Conservation (phyloP, 2,329 filamentous ascomycete genomes). For the Lecanicillium sp. region DNA sequence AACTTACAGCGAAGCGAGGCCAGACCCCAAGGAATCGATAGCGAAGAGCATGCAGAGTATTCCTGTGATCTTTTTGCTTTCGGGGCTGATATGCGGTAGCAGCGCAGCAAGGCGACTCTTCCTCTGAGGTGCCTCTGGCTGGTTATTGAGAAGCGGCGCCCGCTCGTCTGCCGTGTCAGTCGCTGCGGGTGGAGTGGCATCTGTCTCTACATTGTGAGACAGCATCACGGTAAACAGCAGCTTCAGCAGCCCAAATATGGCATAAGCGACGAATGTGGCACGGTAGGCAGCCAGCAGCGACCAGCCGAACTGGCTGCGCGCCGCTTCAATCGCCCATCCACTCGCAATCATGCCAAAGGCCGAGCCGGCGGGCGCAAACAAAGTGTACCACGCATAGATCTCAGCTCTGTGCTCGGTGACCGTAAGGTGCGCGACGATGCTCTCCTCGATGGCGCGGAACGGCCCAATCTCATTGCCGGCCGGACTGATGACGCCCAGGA, state of each 20-base stretch:
- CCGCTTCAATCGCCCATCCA: constrained; percentile 52
- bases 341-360: constrained; percentile 53
- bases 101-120: constrained; percentile 22
- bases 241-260: constrained; percentile 51
- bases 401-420: constrained; percentile 40
- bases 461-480: constrained; percentile 60
- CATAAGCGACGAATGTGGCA: constrained; percentile 52
- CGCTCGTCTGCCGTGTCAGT: constrained; percentile 14
- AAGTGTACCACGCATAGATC: constrained; percentile 57
- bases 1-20: constrained; percentile 57
- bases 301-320: constrained; percentile 40
- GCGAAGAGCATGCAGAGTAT: constrained; percentile 62
- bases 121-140: neutral
- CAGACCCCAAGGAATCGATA: constrained; percentile 64
- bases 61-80: constrained; percentile 48
- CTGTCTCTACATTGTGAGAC: constrained; percentile 39
- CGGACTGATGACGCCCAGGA: constrained; percentile 57
- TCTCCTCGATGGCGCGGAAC: constrained; percentile 57
- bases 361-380: constrained; percentile 52
- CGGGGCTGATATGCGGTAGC: constrained; percentile 51
- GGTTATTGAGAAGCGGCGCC: constrained; percentile 21
- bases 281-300: constrained; percentile 43
- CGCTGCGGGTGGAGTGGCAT: constrained; percentile 14
- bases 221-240: constrained; percentile 45
- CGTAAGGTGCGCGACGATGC: constrained; percentile 52